Base-by-base conservation (phyloP, 2,329 filamentous ascomycete genomes). In the Aspergillus texensis region DNA sequence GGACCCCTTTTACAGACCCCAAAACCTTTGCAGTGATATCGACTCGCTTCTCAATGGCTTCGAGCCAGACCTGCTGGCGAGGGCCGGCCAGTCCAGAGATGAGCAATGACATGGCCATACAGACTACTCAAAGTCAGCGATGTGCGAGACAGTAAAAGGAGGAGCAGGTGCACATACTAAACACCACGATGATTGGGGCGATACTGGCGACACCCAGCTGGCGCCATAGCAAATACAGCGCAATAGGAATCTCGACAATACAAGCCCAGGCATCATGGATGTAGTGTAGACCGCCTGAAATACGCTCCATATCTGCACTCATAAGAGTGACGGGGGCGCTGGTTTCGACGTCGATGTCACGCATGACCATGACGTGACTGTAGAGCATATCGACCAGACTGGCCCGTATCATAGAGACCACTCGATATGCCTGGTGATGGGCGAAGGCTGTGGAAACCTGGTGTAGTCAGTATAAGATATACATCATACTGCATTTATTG, bases 1-100 rank as follows among this genome's bases (percentile, higher is more conserved):
- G 79, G 41, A 82, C 66, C n/a, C 39, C 52, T 64, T 80, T 81
- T 72, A 82, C 80, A 56, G 71, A 72, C 2, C 70, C 68, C 28
- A 81, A 72, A 26, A 74, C 69, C 2, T 63, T 70, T 11, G 74
- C 65, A 1, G 73, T 77, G 19, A 70, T 57, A 26, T 68, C 68
- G 32, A 76, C 70, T 11, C 75, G 65, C 24, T 62, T 70, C 48
- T 77, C 70, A 9, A 75, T 71, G 2, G 56, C 62, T 4, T 63
- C 43, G 62, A 76, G 68, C 74, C 74, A 76, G 2, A 57, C 54
- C 34, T 64, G 66, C 54, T 76, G 72, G 1, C 60, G 61, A 4
- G 45, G 54, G 10, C 62, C 65, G 32, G 63, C 62, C 6, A 50
- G 46, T 26, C 11, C 26, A 9, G 45, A 36, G 9, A 36, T 48